phyloP scores from a whole-genome alignment of 1,139 yeast species.

The Meyerozyma guilliermondii region DNA sequence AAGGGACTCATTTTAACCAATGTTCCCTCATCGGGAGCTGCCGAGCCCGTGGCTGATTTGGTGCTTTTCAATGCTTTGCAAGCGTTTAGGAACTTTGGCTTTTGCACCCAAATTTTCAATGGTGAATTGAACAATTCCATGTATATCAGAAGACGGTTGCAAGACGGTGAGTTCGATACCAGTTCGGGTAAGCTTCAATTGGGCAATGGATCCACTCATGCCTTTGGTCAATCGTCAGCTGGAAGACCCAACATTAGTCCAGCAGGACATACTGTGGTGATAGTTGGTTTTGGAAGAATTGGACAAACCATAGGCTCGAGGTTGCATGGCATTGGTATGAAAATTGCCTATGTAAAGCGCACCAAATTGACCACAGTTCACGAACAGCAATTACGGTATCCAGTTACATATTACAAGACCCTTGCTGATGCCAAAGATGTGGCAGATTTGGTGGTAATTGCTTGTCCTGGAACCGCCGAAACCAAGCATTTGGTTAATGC shows the following conservation, averaged over 20 bases:
- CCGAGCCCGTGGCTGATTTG: slow-evolving; percentile 74
- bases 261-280: slow-evolving; percentile 53
- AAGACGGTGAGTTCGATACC: slow-evolving; percentile 30
- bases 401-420: slow-evolving; percentile 35
- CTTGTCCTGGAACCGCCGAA: slow-evolving; percentile 61
- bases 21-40: slow-evolving; percentile 57
- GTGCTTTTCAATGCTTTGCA: slow-evolving; percentile 57
- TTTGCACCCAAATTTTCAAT: slow-evolving; percentile 40
- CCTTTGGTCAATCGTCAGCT: slow-evolving; percentile 43
- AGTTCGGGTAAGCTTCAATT: slow-evolving; percentile 30
- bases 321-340: slow-evolving; percentile 59
- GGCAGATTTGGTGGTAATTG: slow-evolving; percentile 59
- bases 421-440: slow-evolving; percentile 25
- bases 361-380: slow-evolving; percentile 34
- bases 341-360: slow-evolving; percentile 60
- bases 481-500: slow-evolving; percentile 55
- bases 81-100: slow-evolving; percentile 56
- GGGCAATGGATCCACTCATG: slow-evolving; percentile 20
- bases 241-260: slow-evolving; percentile 43
- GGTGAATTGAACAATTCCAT: slow-evolving; percentile 33
- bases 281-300: slow-evolving; percentile 77
- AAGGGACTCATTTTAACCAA: slow-evolving; percentile 56
- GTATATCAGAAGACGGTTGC: slow-evolving; percentile 32
- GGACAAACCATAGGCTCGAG: slow-evolving; percentile 62
- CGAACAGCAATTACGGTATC: slow-evolving; percentile 36